phyloP scores from a whole-genome alignment of 805 yeast species.

The Cyberlindnera samutprakarnensis region DNA sequence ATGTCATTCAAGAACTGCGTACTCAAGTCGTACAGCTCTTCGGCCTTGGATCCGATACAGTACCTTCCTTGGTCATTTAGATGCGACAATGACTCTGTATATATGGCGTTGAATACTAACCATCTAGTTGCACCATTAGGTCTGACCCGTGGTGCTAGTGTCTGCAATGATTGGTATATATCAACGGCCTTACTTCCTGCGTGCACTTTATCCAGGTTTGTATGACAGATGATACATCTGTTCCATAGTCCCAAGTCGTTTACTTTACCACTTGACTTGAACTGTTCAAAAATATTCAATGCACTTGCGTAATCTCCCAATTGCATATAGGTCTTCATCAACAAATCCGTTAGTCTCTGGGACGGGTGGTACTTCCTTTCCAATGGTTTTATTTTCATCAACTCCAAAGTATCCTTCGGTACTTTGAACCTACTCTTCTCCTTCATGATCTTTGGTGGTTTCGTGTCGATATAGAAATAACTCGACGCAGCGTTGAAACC shows the following conservation, averaged over 20 bases:
- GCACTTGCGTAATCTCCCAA: conserved; percentile 13
- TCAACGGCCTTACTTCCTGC: conserved; percentile 13
- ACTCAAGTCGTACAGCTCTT: conserved; percentile 12
- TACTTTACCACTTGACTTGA: background rate
- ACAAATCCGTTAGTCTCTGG: conserved; percentile 12
- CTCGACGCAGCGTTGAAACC: conserved; percentile 14
- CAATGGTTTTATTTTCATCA: conserved; percentile 5
- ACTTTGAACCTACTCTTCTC: conserved; percentile 1
- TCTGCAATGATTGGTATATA: conserved; percentile 11
- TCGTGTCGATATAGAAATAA: conserved; percentile 13
- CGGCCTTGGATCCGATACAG: conserved; percentile 14
- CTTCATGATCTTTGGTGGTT: conserved; percentile 2
- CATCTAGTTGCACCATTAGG: conserved; percentile 16
- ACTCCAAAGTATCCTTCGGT: background rate
- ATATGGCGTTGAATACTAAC: conserved; percentile 18
- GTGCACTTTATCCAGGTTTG: conserved; percentile 4
- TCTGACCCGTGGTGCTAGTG: conserved; percentile 1
- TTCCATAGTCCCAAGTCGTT: conserved; percentile 11
- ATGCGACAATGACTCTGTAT: conserved; percentile 11
- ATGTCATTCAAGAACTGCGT: conserved; percentile 9
- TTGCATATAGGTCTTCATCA: conserved; percentile 13
- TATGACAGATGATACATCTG: conserved; percentile 4
- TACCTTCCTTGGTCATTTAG: conserved; percentile 16
- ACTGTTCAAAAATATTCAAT: conserved; percentile 4
- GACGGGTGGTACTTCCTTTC: conserved; percentile 14